Base-by-base conservation (phyloP, 2,329 filamentous ascomycete genomes). In the Fusarium virguliforme region DNA sequence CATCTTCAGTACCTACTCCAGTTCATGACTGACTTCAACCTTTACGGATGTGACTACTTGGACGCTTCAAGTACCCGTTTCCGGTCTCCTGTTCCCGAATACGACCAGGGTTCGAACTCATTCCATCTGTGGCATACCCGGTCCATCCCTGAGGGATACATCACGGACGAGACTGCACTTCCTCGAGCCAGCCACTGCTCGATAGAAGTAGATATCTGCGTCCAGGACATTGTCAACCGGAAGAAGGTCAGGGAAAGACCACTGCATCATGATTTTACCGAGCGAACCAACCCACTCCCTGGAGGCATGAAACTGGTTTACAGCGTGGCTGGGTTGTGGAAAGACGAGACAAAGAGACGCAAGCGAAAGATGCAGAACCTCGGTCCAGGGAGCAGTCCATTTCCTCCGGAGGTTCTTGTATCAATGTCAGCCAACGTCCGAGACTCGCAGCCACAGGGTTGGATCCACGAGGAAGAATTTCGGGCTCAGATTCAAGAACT, bases 11-110 rank as follows among this genome's bases (percentile, higher is more conserved):
- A 95, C 79, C 83, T 98, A 8, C 86, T 96, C 9, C 97, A 99
- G 81, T 99, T 97, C 89, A 98, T 99, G 96, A 92, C 92, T 71
- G 97, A 99, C 80, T 99, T 97, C 84, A 99, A 98, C 78, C 85
- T 99, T 72, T 98, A 97, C 79, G 97, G 97, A 7, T 99, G 96
- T 78, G 91, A 90, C 62, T 97, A 95, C 75, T 90, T 98, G 71
- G 89, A 95, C 64, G 92, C 90, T 55, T 85, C 85, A 9, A 92
- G 89, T 69, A 89, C 91, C 1, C 86, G 83, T 30, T 98, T 97
- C 77, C 89, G 96, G 60, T 85, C 85, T 3, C 94, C 94, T 0
- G 84, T 98, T 2, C 95, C 95, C 0, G 83, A 87, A 8, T 90
- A 89, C 74, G 84, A 90, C n/a, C 86, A 91, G 24, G 83, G 90